Conservation (phyloP, 192 early-diverging fungal genomes). For the Umbelopsis sp. region DNA sequence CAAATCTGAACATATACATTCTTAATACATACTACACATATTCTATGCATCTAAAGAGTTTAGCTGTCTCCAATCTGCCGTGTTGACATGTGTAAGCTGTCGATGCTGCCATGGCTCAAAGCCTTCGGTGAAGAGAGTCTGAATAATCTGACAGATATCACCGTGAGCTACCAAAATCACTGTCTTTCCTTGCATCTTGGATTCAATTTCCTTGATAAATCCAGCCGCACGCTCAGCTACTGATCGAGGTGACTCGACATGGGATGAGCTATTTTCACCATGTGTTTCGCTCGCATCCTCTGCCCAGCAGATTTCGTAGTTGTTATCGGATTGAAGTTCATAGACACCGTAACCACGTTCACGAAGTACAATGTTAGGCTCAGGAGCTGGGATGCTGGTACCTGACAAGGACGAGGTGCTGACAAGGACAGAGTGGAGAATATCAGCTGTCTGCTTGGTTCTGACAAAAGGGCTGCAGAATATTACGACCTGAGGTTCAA, state of each 20-base stretch:
- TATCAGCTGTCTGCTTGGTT: constrained; percentile 52
- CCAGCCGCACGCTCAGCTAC: constrained; percentile 31
- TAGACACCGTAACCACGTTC: constrained; percentile 61
- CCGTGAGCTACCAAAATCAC: constrained; percentile 54
- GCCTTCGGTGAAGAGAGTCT: constrained; percentile 39
- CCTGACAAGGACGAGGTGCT: background rate
- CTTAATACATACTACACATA: background rate
- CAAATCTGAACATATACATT: background rate
- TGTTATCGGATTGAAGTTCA: constrained; percentile 46
- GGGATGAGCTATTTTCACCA: constrained; percentile 20
- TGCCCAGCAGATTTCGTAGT: constrained; percentile 47
- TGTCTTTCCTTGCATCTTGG: constrained; percentile 21
- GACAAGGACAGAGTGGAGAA: constrained; percentile 35
- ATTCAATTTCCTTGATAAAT: constrained; percentile 41
- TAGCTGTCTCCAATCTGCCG: constrained; percentile 47
- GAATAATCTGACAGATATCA: constrained; percentile 54
- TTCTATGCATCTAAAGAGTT: background rate
- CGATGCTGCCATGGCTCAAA: constrained; percentile 49
- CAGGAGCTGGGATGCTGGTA: constrained; percentile 20
- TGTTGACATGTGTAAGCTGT: constrained; percentile 45
- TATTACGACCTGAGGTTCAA: constrained; percentile 35
- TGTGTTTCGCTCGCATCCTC: constrained; percentile 36
- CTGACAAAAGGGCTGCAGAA: constrained; percentile 55
- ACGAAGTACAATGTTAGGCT: constrained; percentile 37
- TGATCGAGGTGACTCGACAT: constrained; percentile 23